Base-by-base conservation (phyloP, 2,329 filamentous ascomycete species). In the Aspergillus bombycis region DNA sequence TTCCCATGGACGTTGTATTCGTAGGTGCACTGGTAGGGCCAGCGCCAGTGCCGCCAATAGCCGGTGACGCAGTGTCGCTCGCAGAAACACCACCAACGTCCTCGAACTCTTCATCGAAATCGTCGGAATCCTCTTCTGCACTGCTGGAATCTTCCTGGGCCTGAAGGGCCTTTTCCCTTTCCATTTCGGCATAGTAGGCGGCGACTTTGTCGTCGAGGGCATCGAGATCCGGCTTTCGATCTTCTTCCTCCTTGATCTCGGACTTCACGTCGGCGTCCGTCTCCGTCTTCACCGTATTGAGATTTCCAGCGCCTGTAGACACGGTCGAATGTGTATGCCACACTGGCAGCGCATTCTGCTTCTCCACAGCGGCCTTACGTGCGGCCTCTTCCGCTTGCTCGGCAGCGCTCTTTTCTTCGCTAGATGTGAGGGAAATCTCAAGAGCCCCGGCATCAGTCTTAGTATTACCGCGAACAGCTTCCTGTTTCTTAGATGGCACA, bases 321-420 rank as follows among this genome's bases (percentile, higher is more conserved):
- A 84, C 81, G 0, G 82, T 84, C 46, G 81, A 83, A 57, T 82
- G 79, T 9, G 82, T 84, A 66, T 84, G 81, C 83, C 83, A 85
- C 19, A 82, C 80, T 0, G 83, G 83, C 11, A 85, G 74, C 6
- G 80, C 79, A 57, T 85, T 85, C 68, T 84, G 82, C 63, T 83
- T 82, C 64, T 83, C 82, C 50, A 84, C 71, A 2, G 78, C 79
- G 4, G 81, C 79, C 67, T 82, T 83, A 62, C 80, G 79, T 45
- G 80, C 77, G 30, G 78, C 78, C 67, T 83, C 81, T 48, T 80
- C 81, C 2, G 78, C 80, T 57, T 82, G 77, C 59, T 84, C 83
- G 4, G 78, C 81, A 8, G 83, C 82, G 43, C 75, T 81, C 69
- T 83, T 83, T 66, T 84, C 81, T 21, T 78, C 81, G 34, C 72